A percentile compares a stretch with the other conserved stretches of the same genome.
Evolutionary conservation across 2,329 filamentous ascomycete genomes (phyloP).

Genomic region (Phaeosphaeriaceae sp.): DNA sequence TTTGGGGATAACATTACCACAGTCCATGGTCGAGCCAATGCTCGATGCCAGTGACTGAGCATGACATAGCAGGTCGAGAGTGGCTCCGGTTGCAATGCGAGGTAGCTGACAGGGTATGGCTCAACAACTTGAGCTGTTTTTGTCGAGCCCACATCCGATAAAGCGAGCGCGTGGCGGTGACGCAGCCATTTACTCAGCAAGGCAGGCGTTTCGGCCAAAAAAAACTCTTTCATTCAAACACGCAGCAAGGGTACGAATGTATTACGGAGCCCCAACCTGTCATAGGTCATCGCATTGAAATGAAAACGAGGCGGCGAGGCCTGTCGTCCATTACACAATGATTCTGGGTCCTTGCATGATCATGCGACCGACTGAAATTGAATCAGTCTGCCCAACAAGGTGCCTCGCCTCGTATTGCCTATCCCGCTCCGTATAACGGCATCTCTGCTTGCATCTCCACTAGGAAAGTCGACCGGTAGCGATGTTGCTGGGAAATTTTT

Average conservation of each 20-base stretch:
- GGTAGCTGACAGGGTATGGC: slow-evolving; percentile 4
- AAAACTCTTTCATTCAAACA: slow-evolving; percentile 2
- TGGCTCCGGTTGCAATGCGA: background rate
- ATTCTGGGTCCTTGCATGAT: slow-evolving; percentile 19
- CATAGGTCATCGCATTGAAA: slow-evolving; percentile 1
- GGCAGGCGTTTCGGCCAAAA: background rate
- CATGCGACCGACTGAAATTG: slow-evolving; percentile 20
- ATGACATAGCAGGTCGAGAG: background rate
- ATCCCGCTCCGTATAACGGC: slow-evolving; percentile 1
- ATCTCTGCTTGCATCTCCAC: background rate
- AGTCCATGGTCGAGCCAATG: slow-evolving; percentile 5
- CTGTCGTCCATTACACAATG: slow-evolving; percentile 14
- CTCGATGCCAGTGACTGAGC: slow-evolving; percentile 1
- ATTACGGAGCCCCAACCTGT: background rate
- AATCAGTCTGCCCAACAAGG: slow-evolving; percentile 7
- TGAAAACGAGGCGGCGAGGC: slow-evolving; percentile 2
- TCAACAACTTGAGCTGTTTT: background rate
- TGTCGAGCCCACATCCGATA: background rate
- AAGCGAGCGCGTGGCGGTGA: slow-evolving; percentile 1
- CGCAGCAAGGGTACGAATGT: slow-evolving; percentile 1
- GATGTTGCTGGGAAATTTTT: slow-evolving; percentile 2
- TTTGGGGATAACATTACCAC: slow-evolving; percentile 11
- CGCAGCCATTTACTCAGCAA: background rate
- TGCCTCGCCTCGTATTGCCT: background rate
- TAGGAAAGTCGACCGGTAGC: slow-evolving; percentile 1